These are phyloP conservation scores for Cephaloascus albidus DNA, from an alignment of 805 yeast genomes.

Conservation along the genomic window DNA sequence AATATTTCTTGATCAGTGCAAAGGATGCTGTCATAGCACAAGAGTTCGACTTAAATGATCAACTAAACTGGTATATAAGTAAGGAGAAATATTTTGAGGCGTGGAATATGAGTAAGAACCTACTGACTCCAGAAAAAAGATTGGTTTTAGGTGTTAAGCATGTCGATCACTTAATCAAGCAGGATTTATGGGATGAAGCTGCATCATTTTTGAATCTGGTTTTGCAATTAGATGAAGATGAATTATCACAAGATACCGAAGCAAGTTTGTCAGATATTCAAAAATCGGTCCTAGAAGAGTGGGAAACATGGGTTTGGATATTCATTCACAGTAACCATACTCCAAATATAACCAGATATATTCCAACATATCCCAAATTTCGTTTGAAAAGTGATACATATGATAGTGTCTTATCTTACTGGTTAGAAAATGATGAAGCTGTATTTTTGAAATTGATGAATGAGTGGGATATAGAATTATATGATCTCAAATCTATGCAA, in stretches of 20 bases:
- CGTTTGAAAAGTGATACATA: slow-evolving; percentile 18
- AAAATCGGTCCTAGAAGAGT: slow-evolving; percentile 25
- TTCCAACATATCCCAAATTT: slow-evolving; percentile 44
- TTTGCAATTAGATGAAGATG: slow-evolving; percentile 10
- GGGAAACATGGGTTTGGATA: slow-evolving; percentile 57
- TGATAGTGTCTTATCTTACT: slow-evolving; percentile 38
- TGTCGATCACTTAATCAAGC: slow-evolving; percentile 30
- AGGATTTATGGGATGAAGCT: slow-evolving; percentile 47
- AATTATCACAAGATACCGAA: slow-evolving; percentile 13
- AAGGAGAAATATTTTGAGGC: slow-evolving; percentile 53
- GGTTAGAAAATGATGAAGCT: slow-evolving; percentile 24
- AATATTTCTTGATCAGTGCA: slow-evolving; percentile 68
- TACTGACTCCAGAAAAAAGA: slow-evolving; percentile 41
- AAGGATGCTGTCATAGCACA: slow-evolving; percentile 73
- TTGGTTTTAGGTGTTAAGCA: slow-evolving; percentile 52
- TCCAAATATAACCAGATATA: slow-evolving; percentile 32
- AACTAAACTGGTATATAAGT: slow-evolving; percentile 62
- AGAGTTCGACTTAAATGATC: slow-evolving; percentile 61
- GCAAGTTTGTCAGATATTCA: slow-evolving; percentile 3
- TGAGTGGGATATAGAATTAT: slow-evolving; percentile 51
- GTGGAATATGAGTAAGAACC: slow-evolving; percentile 63
- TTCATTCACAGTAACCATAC: slow-evolving; percentile 41
- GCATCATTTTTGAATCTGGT: slow-evolving; percentile 31
- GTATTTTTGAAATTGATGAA: slow-evolving; percentile 33
- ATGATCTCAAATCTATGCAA: slow-evolving; percentile 34